Evolutionary conservation across 139 green algal genomes (phyloP), one percentile per base, ranked within the genome.

Genomic region (Tetradesmus obliquus): DNA sequence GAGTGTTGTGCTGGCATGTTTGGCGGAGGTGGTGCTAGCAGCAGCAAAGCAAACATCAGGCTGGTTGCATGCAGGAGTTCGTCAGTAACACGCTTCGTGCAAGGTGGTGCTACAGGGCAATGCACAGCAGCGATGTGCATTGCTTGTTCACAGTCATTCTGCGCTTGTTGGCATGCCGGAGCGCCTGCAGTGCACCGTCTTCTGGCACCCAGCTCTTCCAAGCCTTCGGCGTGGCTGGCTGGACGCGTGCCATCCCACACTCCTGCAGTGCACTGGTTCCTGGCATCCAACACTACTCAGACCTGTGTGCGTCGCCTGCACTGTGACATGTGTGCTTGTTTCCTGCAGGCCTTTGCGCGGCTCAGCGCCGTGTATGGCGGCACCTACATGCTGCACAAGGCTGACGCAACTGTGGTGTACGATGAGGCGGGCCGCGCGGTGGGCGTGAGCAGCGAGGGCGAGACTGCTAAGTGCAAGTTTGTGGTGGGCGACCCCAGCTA

Each of bases 351-450:
- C 2, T 99, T 99, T 96, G 98, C 98, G 0, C 96, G 98, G 24
- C 94, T 99, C 79, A 97, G 93, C 7, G 98, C 98, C 0, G 98
- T 99, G 91, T 99, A 99, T 90, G 98, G 98, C 19, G 98, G 98
- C 86, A 99, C 98, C 32, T 99, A 99, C 97, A 99, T 99, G 98
- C 97, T 99, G 55, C 94, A 95, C 92, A 98, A 98, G 93, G 94
- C 96, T 8, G 98, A 99, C 85, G 96, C 94, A 3, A 88, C 98
- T 93, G 95, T 99, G 24, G 94, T 97, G 94, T 99, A 96, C 88
- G 95, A 98, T 82, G 97, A 97, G 66, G 19, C 53, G 0, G 97
- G 97, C n/a, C 83, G 93, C 20, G 97, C 97, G 0, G 92, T 96
- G 24, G 98, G 98, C 57, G 98, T 99, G 72, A 96, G 88, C 79